Evolutionary conservation across 148 eudicot genomes (phyloP).

Genomic region (Nyssa sinensis): DNA sequence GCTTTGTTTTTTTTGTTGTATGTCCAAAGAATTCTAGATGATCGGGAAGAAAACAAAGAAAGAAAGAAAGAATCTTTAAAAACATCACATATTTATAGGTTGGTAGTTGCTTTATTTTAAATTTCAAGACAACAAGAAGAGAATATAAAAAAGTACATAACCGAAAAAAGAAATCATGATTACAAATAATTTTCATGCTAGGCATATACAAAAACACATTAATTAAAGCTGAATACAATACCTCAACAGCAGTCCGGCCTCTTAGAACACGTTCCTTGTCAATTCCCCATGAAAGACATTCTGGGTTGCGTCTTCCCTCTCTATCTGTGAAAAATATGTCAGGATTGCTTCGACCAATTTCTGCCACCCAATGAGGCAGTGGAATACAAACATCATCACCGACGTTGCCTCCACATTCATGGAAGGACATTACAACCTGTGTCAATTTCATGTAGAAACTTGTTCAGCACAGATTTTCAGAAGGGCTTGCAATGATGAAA

Average conservation of each 20-base stretch:
- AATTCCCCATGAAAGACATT: conserved; percentile 95
- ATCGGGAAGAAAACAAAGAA: background rate
- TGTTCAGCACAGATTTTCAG: background rate
- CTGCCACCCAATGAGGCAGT: conserved; percentile 90
- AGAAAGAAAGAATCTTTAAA: no score
- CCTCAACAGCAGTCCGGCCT: conserved; percentile 95
- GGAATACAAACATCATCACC: conserved; percentile 93
- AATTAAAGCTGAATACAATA: conserved; percentile 18
- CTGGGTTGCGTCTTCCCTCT: conserved; percentile 84
- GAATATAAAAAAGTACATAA: background rate
- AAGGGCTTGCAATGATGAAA: background rate
- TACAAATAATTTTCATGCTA: background rate
- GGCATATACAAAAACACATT: background rate
- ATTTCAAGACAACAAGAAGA: background rate
- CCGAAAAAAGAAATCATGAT: background rate
- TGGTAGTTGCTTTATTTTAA: background rate
- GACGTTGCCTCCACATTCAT: conserved; percentile 96
- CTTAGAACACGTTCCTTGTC: conserved; percentile 87
- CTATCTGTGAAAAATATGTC: conserved; percentile 89
- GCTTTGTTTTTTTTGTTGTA: background rate
- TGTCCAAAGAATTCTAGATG: background rate
- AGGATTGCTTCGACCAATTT: conserved; percentile 81
- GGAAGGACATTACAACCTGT: conserved; percentile 91
- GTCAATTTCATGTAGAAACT: conserved; percentile 12
- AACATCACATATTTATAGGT: no score